These are phyloP conservation scores for Scheffersomyces spartinae DNA, from an alignment of 805 yeast species.

Conservation along the genomic window DNA sequence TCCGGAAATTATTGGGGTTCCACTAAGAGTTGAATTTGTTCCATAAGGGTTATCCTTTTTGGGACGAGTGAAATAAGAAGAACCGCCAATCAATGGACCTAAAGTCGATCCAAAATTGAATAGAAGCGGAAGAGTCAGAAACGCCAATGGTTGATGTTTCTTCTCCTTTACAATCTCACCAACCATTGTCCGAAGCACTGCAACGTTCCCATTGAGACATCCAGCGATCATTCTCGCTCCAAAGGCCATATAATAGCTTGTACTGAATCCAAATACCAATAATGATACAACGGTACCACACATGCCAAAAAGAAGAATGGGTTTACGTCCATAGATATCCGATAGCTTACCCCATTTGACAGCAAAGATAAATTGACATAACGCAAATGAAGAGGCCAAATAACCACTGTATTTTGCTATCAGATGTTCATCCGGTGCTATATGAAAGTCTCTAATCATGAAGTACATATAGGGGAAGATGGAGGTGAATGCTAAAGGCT, in stretches of 20 bases:
- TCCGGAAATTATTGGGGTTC: no score
- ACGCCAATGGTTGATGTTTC: slow-evolving; percentile 19
- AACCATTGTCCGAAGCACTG: slow-evolving; percentile 19
- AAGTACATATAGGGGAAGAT: background rate
- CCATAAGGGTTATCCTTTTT: slow-evolving; percentile 8
- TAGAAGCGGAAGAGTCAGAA: slow-evolving; percentile 18
- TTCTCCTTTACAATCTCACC: slow-evolving; percentile 21
- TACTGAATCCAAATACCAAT: slow-evolving; percentile 16
- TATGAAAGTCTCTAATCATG: slow-evolving; percentile 13
- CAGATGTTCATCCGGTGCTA: slow-evolving; percentile 10
- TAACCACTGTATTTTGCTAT: slow-evolving; percentile 11
- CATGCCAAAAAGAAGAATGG: slow-evolving; percentile 14
- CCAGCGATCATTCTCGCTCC: slow-evolving; percentile 18
- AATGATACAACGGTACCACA: slow-evolving; percentile 15
- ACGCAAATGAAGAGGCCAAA: slow-evolving; percentile 12
- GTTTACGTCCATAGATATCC: slow-evolving; percentile 17
- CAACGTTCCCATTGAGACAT: slow-evolving; percentile 17
- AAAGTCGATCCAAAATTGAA: slow-evolving; percentile 20
- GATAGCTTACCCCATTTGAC: slow-evolving; percentile 19
- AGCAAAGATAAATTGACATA: slow-evolving; percentile 13
- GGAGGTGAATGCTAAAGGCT: slow-evolving; percentile 7
- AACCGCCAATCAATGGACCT: slow-evolving; percentile 23
- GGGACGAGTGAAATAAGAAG: slow-evolving; percentile 17
- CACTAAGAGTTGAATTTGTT: no score
- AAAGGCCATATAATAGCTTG: slow-evolving; percentile 16